These are phyloP conservation scores for Mortierella hygrophila DNA, from an alignment of 192 early-diverging fungal genomes.

Conservation along the genomic window DNA sequence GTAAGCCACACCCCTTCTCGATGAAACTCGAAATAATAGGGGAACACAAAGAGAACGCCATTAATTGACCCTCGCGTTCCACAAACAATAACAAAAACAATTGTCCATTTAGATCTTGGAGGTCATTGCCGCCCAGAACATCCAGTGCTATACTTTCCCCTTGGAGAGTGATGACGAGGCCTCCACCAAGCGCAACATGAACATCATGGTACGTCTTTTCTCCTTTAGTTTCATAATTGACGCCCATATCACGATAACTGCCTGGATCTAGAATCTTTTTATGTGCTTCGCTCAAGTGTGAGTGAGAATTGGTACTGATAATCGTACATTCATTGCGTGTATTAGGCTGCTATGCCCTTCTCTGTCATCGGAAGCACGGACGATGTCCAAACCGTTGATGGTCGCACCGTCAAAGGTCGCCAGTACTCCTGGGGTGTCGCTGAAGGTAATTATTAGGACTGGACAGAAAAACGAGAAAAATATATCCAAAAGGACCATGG, in stretches of 20 bases:
- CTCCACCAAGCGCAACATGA: constrained; percentile 79
- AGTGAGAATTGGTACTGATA: background rate
- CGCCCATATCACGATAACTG: background rate
- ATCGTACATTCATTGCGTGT: background rate
- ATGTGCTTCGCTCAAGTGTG: too few species aligned
- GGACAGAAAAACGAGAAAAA: background rate
- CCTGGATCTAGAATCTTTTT: background rate
- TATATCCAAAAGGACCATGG: too few species aligned
- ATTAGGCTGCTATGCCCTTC: constrained; percentile 88
- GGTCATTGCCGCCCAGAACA: constrained; percentile 89
- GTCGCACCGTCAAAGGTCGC: constrained; percentile 91
- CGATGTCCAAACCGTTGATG: constrained; percentile 85
- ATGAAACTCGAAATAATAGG: constrained; percentile 62
- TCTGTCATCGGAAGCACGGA: constrained; percentile 91
- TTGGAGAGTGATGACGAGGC: constrained; percentile 89
- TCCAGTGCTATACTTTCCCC: constrained; percentile 89
- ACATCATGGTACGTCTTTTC: constrained; percentile 67
- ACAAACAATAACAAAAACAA: background rate
- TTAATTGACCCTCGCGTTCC: background rate
- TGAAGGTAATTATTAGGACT: constrained; percentile 59
- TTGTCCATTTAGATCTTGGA: constrained; percentile 75
- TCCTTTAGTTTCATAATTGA: background rate
- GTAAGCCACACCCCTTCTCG: constrained; percentile 57
- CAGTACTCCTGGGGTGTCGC: constrained; percentile 98
- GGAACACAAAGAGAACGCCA: background rate